Conservation (phyloP, 305 asterid genomes). For the Striga hermonthica region DNA sequence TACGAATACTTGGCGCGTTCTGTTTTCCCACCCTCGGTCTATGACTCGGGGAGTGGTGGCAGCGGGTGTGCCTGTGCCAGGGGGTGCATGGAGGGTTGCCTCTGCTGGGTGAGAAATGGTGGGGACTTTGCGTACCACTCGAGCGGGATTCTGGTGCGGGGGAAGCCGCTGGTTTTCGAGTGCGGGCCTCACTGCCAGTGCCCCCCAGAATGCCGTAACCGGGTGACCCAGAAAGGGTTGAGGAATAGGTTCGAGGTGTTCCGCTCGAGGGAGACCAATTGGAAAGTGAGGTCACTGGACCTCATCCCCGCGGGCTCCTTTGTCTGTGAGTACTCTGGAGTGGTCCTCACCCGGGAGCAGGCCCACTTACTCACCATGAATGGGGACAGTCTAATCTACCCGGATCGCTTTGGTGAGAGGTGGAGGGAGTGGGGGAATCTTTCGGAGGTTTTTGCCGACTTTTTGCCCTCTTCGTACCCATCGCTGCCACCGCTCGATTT, state of each 20-base stretch:
- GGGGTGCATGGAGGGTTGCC: conserved; percentile 51
- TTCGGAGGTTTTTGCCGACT: conserved; percentile 58
- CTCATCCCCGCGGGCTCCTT: conserved; percentile 85
- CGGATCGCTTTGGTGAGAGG: conserved; percentile 67
- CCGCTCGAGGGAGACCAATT: conserved; percentile 80
- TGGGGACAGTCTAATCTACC: conserved; percentile 67
- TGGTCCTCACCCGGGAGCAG: conserved; percentile 71
- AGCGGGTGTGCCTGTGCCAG: conserved; percentile 67
- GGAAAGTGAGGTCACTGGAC: conserved; percentile 92
- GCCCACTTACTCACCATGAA: conserved; percentile 64
- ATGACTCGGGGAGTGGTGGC: conserved; percentile 30
- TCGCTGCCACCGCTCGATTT: conserved; percentile 77
- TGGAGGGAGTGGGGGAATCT: conserved; percentile 96
- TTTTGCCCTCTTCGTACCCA: conserved; percentile 60
- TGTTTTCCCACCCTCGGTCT: conserved; percentile 47
- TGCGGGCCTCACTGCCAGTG: conserved; percentile 73
- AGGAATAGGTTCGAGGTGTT: conserved; percentile 74
- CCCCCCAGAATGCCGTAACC: conserved; percentile 59
- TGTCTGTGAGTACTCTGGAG: conserved; percentile 74
- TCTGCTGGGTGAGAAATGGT: conserved; percentile 66
- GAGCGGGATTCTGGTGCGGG: conserved; percentile 57
- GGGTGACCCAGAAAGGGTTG: conserved; percentile 73
- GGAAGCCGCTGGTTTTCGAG: conserved; percentile 65
- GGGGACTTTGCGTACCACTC: conserved; percentile 63
- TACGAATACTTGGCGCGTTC: conserved; percentile 52